Conservation (phyloP, 768 basidiomycete species). For the Serendipita sp. region DNA sequence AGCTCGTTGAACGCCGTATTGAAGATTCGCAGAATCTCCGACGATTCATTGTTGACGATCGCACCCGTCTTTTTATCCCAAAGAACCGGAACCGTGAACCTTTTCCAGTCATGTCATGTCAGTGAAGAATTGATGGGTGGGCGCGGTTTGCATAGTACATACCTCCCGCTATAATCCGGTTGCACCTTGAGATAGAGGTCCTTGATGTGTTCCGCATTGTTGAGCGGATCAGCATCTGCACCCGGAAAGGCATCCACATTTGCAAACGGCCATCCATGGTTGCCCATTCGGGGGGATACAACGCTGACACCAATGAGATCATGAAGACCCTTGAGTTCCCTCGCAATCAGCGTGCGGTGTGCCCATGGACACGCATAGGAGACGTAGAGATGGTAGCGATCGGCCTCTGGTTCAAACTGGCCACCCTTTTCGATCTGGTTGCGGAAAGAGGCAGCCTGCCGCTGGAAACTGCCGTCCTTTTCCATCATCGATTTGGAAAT, state of each 20-base stretch:
- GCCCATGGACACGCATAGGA: conserved; percentile 91
- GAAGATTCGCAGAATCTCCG: conserved; percentile 89
- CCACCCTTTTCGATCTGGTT: conserved; percentile 40
- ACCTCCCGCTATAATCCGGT: conserved; percentile 58
- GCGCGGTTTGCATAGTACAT: conserved; percentile 14
- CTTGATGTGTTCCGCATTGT: conserved; percentile 52
- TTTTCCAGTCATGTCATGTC: conserved; percentile 5
- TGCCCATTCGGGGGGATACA: conserved; percentile 78
- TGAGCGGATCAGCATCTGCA: conserved; percentile 61
- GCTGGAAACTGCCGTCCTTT: conserved; percentile 51
- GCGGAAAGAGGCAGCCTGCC: conserved; percentile 38
- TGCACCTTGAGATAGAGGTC: conserved; percentile 74
- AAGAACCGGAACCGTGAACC: conserved; percentile 78
- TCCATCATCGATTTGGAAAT: conserved; percentile 39
- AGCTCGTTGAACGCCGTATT: conserved; percentile 71
- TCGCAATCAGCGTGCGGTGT: conserved; percentile 71
- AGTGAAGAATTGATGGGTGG: too few relatives aligned
- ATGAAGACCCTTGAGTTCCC: conserved; percentile 87
- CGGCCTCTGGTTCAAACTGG: conserved; percentile 59
- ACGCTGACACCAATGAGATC: conserved; percentile 69
- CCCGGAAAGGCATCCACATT: conserved; percentile 49
- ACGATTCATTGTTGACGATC: conserved; percentile 91
- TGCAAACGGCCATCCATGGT: conserved; percentile 57
- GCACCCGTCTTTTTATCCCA: conserved; percentile 84
- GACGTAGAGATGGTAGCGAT: conserved; percentile 85